Percentiles rank a stretch among this genome's conserved stretches.
phyloP scores from a whole-genome alignment of 495 filamentous ascomycete genomes.

The Xanthoparmelia taractica region DNA sequence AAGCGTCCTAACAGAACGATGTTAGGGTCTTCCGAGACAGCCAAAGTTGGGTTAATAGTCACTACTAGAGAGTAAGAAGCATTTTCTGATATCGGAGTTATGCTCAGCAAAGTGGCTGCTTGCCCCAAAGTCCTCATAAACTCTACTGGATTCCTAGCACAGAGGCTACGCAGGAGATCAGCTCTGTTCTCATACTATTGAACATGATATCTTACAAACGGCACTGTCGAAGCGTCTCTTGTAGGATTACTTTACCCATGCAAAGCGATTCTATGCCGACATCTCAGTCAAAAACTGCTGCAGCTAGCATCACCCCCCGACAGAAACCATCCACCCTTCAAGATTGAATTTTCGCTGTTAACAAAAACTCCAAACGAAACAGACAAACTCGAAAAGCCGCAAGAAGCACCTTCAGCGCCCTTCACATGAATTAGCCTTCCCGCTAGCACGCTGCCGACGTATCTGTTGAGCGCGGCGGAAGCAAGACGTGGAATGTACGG shows the following conservation, averaged over 20 bases:
- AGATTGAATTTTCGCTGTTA: no score
- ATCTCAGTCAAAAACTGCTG: conserved; percentile 34
- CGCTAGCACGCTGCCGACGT: no score
- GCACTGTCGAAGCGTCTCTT: conserved; percentile 42
- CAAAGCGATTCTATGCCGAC: conserved; percentile 39
- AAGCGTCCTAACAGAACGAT: conserved; percentile 42
- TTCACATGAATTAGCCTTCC: no score
- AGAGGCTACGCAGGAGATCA: conserved; percentile 46
- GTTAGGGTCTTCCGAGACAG: conserved; percentile 50
- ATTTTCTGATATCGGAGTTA: not conserved
- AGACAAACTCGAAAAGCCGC: no score
- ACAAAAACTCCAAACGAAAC: no score
- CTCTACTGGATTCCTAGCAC: conserved; percentile 51
- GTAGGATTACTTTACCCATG: conserved; percentile 46
- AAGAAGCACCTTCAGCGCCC: no score
- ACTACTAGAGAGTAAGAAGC: conserved; percentile 22
- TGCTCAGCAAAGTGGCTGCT: conserved; percentile 4
- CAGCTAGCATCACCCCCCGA: conserved; percentile 43
- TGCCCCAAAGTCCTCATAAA: conserved; percentile 51
- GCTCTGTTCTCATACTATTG: conserved; percentile 42
- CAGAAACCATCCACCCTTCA: conserved; percentile 23
- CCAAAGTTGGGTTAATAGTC: conserved; percentile 50
- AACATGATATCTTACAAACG: conserved; percentile 42
- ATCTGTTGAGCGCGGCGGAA: no score
- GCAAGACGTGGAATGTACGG: no score